phyloP scores from a whole-genome alignment of 768 basidiomycete genomes.

The Boletus vermiculosoides region DNA sequence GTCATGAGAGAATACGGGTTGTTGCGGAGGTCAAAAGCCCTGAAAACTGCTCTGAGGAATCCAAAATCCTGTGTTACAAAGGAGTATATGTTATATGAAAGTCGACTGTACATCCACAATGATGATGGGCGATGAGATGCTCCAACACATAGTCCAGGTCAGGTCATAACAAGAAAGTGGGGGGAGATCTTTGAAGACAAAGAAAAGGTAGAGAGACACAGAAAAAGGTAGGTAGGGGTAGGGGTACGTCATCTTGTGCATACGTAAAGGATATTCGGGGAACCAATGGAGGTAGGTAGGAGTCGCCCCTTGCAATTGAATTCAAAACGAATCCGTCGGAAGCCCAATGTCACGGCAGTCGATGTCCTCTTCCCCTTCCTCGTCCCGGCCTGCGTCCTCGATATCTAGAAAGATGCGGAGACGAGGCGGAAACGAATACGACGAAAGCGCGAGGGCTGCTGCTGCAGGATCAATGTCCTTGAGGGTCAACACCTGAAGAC shows the following conservation, averaged over 20 bases:
- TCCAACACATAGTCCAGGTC: not conserved
- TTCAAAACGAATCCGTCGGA: not conserved
- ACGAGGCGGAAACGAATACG: constrained; percentile 1
- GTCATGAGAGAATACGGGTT: too few relatives aligned
- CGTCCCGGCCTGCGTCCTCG: not conserved
- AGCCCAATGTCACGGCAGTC: not conserved
- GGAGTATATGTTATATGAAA: too few relatives aligned
- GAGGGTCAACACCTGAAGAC: constrained; percentile 12
- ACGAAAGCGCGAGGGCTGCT: constrained; percentile 2
- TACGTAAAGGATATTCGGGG: not conserved
- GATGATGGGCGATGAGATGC: not conserved
- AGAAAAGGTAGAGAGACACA: not conserved
- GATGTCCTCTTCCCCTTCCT: not conserved
- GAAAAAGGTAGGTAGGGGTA: not conserved
- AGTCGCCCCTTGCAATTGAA: not conserved
- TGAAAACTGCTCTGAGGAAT: too few relatives aligned
- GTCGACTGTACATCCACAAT: not conserved
- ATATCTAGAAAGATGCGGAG: constrained; percentile 21
- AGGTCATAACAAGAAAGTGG: not conserved
- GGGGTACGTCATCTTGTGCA: not conserved
- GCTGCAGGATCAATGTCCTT: constrained; percentile 7
- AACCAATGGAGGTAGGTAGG: not conserved
- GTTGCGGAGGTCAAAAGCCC: too few relatives aligned
- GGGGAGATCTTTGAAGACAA: not conserved
- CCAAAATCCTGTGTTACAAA: too few relatives aligned